Conservation (phyloP, 148 eudicot genomes). For the Persicaria maculosa region DNA sequence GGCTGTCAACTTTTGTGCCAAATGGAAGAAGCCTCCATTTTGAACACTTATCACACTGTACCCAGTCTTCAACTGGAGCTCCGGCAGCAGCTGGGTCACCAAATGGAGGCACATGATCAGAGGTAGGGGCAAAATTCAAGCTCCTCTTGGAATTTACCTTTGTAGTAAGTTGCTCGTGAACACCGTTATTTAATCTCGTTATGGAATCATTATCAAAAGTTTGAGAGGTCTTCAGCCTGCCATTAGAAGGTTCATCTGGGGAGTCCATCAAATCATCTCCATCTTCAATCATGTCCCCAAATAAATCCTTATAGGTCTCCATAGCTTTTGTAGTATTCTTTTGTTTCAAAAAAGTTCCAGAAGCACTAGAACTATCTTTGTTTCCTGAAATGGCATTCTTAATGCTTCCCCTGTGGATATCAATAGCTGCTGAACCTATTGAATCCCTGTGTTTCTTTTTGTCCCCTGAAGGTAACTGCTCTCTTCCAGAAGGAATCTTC, state of each 20-base stretch:
- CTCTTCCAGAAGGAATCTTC: slow-evolving; percentile 30
- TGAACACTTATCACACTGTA: slow-evolving; percentile 72
- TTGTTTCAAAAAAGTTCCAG: slow-evolving; percentile 26
- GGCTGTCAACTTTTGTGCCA: slow-evolving; percentile 46
- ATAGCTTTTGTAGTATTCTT: slow-evolving; percentile 25
- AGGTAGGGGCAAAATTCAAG: slow-evolving; percentile 23
- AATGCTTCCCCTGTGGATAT: slow-evolving; percentile 25
- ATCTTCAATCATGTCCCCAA: slow-evolving; percentile 73
- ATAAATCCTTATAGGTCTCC: slow-evolving; percentile 70
- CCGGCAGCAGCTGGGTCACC: slow-evolving; percentile 43
- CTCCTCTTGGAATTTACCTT: slow-evolving; percentile 24
- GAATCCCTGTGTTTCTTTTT: slow-evolving; percentile 42
- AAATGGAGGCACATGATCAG: slow-evolving; percentile 26
- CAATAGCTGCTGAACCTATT: slow-evolving; percentile 22
- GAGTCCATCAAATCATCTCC: slow-evolving; percentile 48
- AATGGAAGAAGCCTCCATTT: slow-evolving; percentile 89
- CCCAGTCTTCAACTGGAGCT: slow-evolving; percentile 68
- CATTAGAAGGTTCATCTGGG: slow-evolving; percentile 33
- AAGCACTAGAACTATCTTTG: slow-evolving; percentile 21
- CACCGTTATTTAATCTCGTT: slow-evolving; percentile 31
- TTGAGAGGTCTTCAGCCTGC: slow-evolving; percentile 30
- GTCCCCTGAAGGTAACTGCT: slow-evolving; percentile 31
- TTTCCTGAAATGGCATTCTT: slow-evolving; percentile 24
- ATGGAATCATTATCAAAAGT: slow-evolving; percentile 22
- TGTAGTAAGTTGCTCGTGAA: slow-evolving; percentile 22